Evolutionary conservation across 495 filamentous ascomycete genomes (phyloP), one percentile per base, ranked within the genome.

Genomic region (Hypoxylon rickii): DNA sequence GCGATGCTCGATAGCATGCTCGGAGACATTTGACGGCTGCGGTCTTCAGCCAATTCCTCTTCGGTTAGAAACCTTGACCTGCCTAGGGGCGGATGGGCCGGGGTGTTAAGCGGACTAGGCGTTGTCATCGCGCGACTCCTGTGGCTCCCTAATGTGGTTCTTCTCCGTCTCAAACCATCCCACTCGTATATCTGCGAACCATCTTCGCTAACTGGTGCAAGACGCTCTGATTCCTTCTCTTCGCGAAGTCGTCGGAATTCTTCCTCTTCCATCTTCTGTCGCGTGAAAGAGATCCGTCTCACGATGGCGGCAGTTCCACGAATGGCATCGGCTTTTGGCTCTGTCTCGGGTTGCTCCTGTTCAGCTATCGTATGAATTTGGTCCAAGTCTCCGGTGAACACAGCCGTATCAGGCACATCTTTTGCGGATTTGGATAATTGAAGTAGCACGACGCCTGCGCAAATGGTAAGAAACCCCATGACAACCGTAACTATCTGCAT

Each of bases 341-440:
- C 94, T 7, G 84, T 90, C 68, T 98, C 94, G 40, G 92, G 89
- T 63, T 97, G 92, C 65, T 93, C 89, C 65, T 96, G 91, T 41
- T 96, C 89, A 38, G 90, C 92, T 43, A 98, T 92, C 24, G 92
- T 95, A 3, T 92, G 90, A 31, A 98, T 86, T 74, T 98, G 94
- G 64, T 97, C 89, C 41, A 98, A 78, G 63, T 97, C 92, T 41
- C 93, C 95, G 38, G 87, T 84, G 75, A 98, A 96, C 20, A 98
- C 86, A 34, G 92, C 92, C 0, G 92, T 78, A 65, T 98, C 94
- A 10, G 94, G 94, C 0, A 98, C 92, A 56, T 98, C 91, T 66
- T 98, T 98, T 57, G 94, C 88, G 3, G 92, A 96, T 67, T 97
- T 98, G 43, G 94, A 96, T n/a, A 98, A 80, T 64, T 98, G 94